Base-by-base conservation (phyloP, 2,329 filamentous ascomycete genomes). In the Penicillium sp. region DNA sequence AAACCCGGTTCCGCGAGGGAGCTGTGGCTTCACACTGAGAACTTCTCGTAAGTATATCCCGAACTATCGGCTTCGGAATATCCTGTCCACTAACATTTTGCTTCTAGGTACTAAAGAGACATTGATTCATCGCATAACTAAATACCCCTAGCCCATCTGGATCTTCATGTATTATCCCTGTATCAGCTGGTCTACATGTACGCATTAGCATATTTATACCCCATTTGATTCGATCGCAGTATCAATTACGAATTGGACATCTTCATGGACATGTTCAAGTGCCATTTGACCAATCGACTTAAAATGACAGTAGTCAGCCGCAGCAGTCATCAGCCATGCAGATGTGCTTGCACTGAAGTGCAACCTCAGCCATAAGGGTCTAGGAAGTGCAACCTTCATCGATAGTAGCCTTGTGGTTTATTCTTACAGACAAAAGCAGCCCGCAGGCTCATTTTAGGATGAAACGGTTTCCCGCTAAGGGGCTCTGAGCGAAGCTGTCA, bases 21-120 rank as follows among this genome's bases (percentile, higher is more conserved):
- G 26, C 67, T 80, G 2, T 79, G 77, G 63, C 54, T 80, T 49
- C 78, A 80, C 63, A 70, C 72, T 18, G 78, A 81, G 63, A 69
- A 75, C 47, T 80, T 80, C 55, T 73, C 70, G 55, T 78, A 61
- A 74, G 75, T 74, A 69, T 30, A 7, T 24, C 13, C 26, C 10
- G 4, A 26, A 18, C 7, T 4, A n/a, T 20, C n/a, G 4, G 7
- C 3, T 12, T 39, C 4, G 20, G 3, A 4, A 17, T 21, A 29
- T 10, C 20, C 24, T 3, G 8, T 39, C 23, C 12, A 21, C 46
- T 49, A 42, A 49, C 23, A 37, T 49, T 3, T n/a, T 3, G 5
- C n/a, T 41, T 17, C 9, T 17, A 49, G 46, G 6, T 49, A 49
- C 23, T 49, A 34, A 49, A 20, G 10, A 20, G 17, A n/a, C 2